phyloP scores from a whole-genome alignment of 116 monocot species.

The Posidonia oceanica region DNA sequence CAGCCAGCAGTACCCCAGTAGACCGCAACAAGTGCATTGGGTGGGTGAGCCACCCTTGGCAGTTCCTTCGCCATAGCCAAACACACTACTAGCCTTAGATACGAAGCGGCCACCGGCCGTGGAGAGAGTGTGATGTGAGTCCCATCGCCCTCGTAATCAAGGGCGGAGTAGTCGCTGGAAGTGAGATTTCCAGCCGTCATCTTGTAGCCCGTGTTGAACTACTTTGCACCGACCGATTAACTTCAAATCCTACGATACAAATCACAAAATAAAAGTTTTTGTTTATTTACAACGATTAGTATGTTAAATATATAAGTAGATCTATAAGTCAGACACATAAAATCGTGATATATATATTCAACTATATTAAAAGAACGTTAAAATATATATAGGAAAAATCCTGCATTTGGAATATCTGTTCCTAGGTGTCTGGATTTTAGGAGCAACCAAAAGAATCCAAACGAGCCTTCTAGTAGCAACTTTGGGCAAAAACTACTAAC shows the following conservation, averaged over 20 bases:
- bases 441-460: too few species aligned
- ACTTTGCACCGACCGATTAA: conserved; percentile 42
- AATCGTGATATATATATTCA: too few species aligned
- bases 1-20: conserved; percentile 60
- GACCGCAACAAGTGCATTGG: conserved; percentile 32
- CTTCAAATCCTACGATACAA: conserved; percentile 33
- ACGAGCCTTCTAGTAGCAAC: too few species aligned
- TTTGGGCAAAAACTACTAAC: too few species aligned
- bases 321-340: too few species aligned
- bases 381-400: too few species aligned
- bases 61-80: conserved; percentile 50
- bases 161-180: conserved; percentile 8
- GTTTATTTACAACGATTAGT: not conserved
- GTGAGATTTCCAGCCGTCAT: not conserved
- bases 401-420: too few species aligned
- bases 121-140: conserved; percentile 70
- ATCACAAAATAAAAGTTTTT: not conserved
- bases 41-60: conserved; percentile 62
- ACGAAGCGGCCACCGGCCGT: conserved; percentile 49
- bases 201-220: conserved; percentile 44
- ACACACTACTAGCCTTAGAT: conserved; percentile 28
- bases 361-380: too few species aligned
- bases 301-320: not conserved
- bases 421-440: too few species aligned
- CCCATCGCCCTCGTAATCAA: conserved; percentile 49